Evolutionary conservation across 768 basidiomycete species (phyloP).

Genomic region (Suillus subalutaceus): DNA sequence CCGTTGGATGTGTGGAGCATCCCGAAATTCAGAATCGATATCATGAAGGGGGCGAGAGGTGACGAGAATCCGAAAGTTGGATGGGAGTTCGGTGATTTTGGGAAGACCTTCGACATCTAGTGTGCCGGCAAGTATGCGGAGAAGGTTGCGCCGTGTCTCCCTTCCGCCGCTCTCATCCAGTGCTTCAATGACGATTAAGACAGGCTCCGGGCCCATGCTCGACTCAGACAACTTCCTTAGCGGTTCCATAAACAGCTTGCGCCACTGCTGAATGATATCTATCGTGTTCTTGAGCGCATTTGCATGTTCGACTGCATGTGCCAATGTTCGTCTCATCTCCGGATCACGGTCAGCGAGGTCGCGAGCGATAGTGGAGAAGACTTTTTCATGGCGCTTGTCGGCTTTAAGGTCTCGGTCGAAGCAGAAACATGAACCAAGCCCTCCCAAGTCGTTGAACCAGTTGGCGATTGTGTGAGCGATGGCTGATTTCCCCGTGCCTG

Average conservation of each 20-base stretch:
- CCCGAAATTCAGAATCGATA: background rate
- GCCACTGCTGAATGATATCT: slow-evolving; percentile 16
- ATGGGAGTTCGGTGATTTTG: slow-evolving; percentile 5
- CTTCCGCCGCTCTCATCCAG: slow-evolving; percentile 19
- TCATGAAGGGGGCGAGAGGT: slow-evolving; percentile 16
- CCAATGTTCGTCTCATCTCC: slow-evolving; percentile 3
- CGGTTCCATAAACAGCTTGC: slow-evolving; percentile 22
- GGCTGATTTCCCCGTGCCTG: slow-evolving; percentile 34
- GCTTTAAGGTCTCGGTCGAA: slow-evolving; percentile 12
- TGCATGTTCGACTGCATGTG: background rate
- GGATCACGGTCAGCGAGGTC: slow-evolving; percentile 23
- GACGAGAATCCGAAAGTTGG: slow-evolving; percentile 14
- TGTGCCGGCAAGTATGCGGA: slow-evolving; percentile 19
- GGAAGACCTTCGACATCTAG: background rate
- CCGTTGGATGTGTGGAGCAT: background rate
- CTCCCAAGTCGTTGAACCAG: too few species aligned
- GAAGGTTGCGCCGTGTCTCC: slow-evolving; percentile 21
- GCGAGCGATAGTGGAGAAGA: slow-evolving; percentile 35
- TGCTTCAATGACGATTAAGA: slow-evolving; percentile 31
- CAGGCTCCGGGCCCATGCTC: slow-evolving; percentile 14
- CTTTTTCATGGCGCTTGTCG: slow-evolving; percentile 11
- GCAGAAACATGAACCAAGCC: slow-evolving; percentile 24
- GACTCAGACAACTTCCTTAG: background rate
- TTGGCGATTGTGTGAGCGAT: slow-evolving; percentile 18
- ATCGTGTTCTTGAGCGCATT: slow-evolving; percentile 1